These are phyloP conservation scores for Curvularia verruculosa DNA, from an alignment of 2,329 filamentous ascomycete species.

Conservation along the genomic window DNA sequence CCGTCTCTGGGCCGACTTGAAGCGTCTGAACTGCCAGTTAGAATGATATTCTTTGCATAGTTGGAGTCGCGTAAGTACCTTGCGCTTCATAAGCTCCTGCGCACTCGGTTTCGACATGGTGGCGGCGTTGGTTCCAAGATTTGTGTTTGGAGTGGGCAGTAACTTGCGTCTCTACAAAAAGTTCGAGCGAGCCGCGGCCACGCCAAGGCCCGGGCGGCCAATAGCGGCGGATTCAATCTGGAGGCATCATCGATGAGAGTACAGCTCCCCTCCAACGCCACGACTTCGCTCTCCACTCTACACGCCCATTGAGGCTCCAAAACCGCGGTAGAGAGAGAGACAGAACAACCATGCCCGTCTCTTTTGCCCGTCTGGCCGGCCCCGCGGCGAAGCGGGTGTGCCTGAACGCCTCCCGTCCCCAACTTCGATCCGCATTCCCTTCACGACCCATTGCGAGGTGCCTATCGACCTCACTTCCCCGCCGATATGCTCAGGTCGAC, in stretches of 20 bases:
- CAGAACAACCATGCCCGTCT: conserved; percentile 66
- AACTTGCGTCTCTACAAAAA: conserved; percentile 28
- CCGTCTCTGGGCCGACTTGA: conserved; percentile 85
- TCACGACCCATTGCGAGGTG: conserved; percentile 60
- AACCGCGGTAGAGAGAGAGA: conserved; percentile 38
- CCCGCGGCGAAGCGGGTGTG: conserved; percentile 72
- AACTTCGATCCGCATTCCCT: conserved; percentile 46
- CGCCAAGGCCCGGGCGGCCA: conserved; percentile 41
- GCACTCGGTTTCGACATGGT: conserved; percentile 52
- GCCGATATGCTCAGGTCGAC: conserved; percentile 66
- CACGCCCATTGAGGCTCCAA: conserved; percentile 44
- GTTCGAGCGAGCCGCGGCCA: conserved; percentile 23
- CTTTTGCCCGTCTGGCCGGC: conserved; percentile 74
- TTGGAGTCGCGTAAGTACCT: conserved; percentile 54
- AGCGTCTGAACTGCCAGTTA: conserved; percentile 66
- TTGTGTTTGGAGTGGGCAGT: conserved; percentile 28
- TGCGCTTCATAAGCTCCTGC: conserved; percentile 67
- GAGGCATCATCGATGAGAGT: conserved; percentile 36
- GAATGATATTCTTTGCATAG: not conserved
- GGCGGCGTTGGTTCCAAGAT: conserved; percentile 18
- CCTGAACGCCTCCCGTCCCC: conserved; percentile 58
- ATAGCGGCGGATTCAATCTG: conserved; percentile 35
- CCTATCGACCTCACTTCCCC: conserved; percentile 69
- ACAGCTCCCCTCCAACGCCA: conserved; percentile 44
- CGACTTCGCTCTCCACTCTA: conserved; percentile 39